These are phyloP conservation scores for Chrysanthemum makinoi DNA, from an alignment of 129 eudicot genomes.

Conservation along the genomic window DNA sequence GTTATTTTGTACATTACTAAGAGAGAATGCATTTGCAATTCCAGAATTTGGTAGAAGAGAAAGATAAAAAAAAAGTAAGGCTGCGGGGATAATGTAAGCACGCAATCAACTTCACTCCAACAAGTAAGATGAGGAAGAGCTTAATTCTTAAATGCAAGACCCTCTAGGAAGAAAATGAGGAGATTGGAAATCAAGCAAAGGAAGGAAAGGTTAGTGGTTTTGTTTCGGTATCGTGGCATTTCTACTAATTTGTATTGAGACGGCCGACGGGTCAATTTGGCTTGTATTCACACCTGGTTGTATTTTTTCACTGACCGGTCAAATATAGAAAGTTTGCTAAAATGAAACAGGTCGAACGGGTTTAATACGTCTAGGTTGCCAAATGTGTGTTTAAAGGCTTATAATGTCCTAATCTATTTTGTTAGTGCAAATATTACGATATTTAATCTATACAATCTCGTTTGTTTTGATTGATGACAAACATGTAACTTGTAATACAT, in stretches of 20 bases:
- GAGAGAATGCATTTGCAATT: not conserved
- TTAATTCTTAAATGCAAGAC: conserved; percentile 94
- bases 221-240: not conserved
- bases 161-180: conserved; percentile 92
- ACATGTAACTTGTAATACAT: too few relatives aligned
- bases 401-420: not conserved
- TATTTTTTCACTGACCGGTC: not conserved
- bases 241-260: not conserved
- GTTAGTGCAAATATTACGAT: too few relatives aligned
- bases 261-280: too few relatives aligned
- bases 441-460: too few relatives aligned
- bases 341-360: not conserved
- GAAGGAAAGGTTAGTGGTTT: conserved; percentile 86
- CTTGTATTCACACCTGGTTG: too few relatives aligned
- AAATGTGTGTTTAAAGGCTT: not conserved
- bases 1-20: not conserved
- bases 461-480: too few relatives aligned
- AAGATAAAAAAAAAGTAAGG: conserved; percentile 86
- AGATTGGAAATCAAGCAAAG: conserved; percentile 95
- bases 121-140: conserved; percentile 98
- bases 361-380: not conserved
- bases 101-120: conserved; percentile 91
- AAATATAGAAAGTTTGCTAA: not conserved
- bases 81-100: conserved; percentile 83
- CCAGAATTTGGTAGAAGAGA: conserved; percentile 96